A percentile compares a stretch with the other conserved stretches of the same genome.
phyloP scores from a whole-genome alignment of 2,329 filamentous ascomycete species.

The Penicillium glabrum region DNA sequence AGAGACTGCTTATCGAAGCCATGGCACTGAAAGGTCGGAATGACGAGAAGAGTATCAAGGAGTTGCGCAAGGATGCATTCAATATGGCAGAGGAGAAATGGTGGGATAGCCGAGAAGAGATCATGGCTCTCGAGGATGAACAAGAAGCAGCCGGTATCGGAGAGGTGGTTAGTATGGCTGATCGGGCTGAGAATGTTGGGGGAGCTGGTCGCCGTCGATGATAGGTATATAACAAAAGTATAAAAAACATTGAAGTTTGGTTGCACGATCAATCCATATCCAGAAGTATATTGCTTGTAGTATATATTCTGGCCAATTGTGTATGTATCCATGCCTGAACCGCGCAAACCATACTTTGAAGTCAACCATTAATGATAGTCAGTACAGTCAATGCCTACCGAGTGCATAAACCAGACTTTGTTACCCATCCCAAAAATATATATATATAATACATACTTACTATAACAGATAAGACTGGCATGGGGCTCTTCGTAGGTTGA shows the following conservation, averaged over 20 bases:
- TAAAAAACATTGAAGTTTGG: not conserved
- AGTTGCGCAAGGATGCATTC: slow-evolving; percentile 88
- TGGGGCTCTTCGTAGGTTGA: not conserved
- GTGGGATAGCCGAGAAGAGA: slow-evolving; percentile 97
- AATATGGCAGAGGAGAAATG: slow-evolving; percentile 92
- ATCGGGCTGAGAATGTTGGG: slow-evolving; percentile 60
- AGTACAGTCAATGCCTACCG: too few relatives aligned
- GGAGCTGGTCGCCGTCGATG: slow-evolving; percentile 47
- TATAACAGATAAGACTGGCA: not conserved
- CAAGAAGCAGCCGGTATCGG: slow-evolving; percentile 94
- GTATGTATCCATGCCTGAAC: too few relatives aligned
- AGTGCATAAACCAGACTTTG: too few relatives aligned
- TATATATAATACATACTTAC: not conserved
- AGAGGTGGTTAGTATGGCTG: slow-evolving; percentile 85
- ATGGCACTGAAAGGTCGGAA: slow-evolving; percentile 65
- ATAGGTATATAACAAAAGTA: slow-evolving; percentile 8
- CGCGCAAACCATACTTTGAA: too few relatives aligned
- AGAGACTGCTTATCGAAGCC: slow-evolving; percentile 76
- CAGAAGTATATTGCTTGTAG: too few relatives aligned
- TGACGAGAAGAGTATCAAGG: slow-evolving; percentile 70
- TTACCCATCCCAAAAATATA: not conserved
- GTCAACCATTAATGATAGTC: too few relatives aligned
- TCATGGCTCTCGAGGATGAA: slow-evolving; percentile 87
- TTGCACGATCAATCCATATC: not conserved
- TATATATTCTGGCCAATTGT: too few relatives aligned